Percentiles rank a stretch among this genome's conserved stretches.
These are phyloP conservation scores for Fusarium sacchari DNA, from an alignment of 2,329 filamentous ascomycete species.

Conservation along the genomic window DNA sequence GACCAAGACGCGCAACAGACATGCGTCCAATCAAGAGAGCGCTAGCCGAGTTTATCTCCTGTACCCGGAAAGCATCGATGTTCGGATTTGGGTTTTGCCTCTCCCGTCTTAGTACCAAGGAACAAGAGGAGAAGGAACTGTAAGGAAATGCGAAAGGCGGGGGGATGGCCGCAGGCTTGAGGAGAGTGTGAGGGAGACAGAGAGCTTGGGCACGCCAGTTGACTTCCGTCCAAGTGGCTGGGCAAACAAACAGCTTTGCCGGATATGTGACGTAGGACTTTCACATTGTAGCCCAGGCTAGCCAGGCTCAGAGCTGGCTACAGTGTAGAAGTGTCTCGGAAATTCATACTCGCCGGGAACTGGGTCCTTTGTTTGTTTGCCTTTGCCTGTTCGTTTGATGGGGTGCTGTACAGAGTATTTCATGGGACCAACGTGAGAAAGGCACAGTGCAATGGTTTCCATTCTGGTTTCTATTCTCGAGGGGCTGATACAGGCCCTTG, in stretches of 20 bases:
- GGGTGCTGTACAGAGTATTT: not conserved
- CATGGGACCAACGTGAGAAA: not conserved
- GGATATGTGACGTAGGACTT: constrained; percentile 32
- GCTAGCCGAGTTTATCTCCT: not conserved
- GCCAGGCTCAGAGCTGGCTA: not conserved
- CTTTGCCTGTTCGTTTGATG: not conserved
- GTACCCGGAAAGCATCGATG: constrained; percentile 24
- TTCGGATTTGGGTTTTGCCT: constrained; percentile 21
- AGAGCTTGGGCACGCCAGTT: not conserved
- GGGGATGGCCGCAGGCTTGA: not conserved
- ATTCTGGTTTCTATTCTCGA: not conserved
- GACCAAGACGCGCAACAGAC: constrained; percentile 30
- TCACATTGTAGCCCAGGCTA: not conserved
- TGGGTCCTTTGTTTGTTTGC: constrained; percentile 12
- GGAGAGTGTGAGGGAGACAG: not conserved
- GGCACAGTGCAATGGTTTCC: not conserved
- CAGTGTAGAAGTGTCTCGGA: constrained; percentile 19
- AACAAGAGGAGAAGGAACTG: not conserved
- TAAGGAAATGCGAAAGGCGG: constrained; percentile 1
- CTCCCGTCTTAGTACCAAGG: constrained; percentile 21
- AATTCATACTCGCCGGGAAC: not conserved
- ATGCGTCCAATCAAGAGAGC: constrained; percentile 17
- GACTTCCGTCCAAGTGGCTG: constrained; percentile 21
- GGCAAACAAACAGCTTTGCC: constrained; percentile 22
- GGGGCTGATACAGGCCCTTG: constrained; percentile 1